Evolutionary conservation across 768 basidiomycete species (phyloP).

Genomic region (Kwoniella shandongensis): DNA sequence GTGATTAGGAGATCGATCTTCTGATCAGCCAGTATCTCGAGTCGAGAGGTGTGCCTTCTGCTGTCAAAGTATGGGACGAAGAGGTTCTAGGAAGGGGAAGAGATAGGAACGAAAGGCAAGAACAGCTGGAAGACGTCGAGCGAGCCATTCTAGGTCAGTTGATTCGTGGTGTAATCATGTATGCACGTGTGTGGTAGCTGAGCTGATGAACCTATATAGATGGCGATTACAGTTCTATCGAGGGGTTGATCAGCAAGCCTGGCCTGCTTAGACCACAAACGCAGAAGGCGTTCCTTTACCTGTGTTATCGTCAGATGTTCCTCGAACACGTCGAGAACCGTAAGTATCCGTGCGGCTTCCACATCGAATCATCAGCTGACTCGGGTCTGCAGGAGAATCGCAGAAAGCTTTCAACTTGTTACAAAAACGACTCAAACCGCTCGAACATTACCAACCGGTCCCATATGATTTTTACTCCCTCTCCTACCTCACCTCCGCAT

Average conservation of each 20-base stretch:
- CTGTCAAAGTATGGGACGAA: slow-evolving; percentile 34
- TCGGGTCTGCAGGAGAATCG: slow-evolving; percentile 41
- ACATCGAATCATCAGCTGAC: no score
- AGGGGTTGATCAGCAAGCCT: slow-evolving; percentile 34
- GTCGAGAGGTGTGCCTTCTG: slow-evolving; percentile 13
- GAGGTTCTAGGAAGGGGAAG: slow-evolving; percentile 24
- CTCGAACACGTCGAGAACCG: slow-evolving; percentile 50
- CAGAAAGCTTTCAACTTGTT: slow-evolving; percentile 52
- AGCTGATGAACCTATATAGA: slow-evolving; percentile 18
- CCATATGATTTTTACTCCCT: slow-evolving; percentile 52
- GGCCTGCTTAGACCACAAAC: slow-evolving; percentile 39
- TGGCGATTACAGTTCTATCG: slow-evolving; percentile 48
- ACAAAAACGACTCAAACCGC: slow-evolving; percentile 50
- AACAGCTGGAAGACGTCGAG: slow-evolving; percentile 39
- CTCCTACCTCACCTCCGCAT: slow-evolving; percentile 50
- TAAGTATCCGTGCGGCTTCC: slow-evolving; percentile 28
- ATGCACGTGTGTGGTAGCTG: neutral
- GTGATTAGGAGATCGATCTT: slow-evolving; percentile 39
- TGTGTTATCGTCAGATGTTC: slow-evolving; percentile 51
- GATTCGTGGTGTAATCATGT: neutral
- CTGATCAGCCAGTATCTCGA: slow-evolving; percentile 44
- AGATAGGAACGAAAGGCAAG: slow-evolving; percentile 16
- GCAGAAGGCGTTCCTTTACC: slow-evolving; percentile 49
- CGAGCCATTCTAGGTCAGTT: slow-evolving; percentile 40
- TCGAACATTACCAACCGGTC: slow-evolving; percentile 52